Percentiles rank a stretch among this genome's conserved stretches.
These are phyloP conservation scores for Claviceps pazoutovae DNA, from an alignment of 2,329 filamentous ascomycete species.

Conservation along the genomic window DNA sequence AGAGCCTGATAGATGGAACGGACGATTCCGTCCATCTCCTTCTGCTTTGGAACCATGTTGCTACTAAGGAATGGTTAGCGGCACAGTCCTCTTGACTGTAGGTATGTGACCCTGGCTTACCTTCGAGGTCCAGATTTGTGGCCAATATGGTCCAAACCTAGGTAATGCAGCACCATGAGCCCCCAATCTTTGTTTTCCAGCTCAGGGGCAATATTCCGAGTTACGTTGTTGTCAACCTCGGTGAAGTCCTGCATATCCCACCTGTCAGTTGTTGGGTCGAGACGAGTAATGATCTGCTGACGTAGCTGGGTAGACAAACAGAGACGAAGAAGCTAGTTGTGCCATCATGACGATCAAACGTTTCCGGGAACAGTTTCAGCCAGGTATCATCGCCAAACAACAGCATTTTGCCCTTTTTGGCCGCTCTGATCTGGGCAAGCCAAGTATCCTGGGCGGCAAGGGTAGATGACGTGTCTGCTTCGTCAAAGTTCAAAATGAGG, in stretches of 20 bases:
- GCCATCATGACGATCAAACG: constrained; percentile 77
- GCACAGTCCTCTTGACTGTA: neutral
- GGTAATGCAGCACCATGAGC: constrained; percentile 85
- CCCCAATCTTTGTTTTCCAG: constrained; percentile 72
- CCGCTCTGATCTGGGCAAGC: constrained; percentile 81
- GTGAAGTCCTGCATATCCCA: constrained; percentile 62
- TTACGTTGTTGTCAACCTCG: constrained; percentile 96
- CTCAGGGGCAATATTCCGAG: constrained; percentile 70
- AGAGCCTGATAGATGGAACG: constrained; percentile 64
- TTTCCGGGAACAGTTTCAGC: constrained; percentile 87
- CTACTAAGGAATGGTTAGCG: constrained; percentile 34
- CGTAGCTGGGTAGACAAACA: constrained; percentile 39
- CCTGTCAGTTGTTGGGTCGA: neutral
- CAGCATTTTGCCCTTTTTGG: constrained; percentile 57
- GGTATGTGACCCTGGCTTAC: constrained; percentile 25
- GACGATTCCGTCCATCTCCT: constrained; percentile 83
- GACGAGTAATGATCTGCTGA: neutral
- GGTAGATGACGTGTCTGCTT: constrained; percentile 81
- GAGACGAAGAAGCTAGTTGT: constrained; percentile 98
- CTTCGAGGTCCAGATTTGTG: constrained; percentile 86
- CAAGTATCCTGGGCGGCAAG: constrained; percentile 86
- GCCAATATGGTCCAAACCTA: constrained; percentile 92
- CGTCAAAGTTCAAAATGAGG: constrained; percentile 90
- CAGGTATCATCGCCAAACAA: constrained; percentile 98
- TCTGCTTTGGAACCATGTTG: constrained; percentile 86